Conservation (phyloP, 2,329 filamentous ascomycete species). For the Ceratocystiopsis brevicomis region DNA sequence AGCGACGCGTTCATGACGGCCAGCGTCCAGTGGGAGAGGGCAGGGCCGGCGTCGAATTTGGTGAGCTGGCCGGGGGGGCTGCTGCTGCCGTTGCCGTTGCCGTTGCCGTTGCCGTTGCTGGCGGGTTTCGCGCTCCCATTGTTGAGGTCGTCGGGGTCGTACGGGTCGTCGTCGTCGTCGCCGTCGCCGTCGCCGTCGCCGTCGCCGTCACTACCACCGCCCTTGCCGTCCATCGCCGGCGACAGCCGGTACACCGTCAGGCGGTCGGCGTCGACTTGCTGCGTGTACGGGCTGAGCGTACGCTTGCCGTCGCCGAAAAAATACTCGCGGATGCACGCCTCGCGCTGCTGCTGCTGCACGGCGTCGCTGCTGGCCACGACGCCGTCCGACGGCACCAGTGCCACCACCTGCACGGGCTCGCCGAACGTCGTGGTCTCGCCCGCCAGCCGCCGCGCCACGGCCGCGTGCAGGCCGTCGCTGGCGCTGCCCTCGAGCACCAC, state of each 20-base stretch:
- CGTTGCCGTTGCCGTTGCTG: slow-evolving; percentile 3
- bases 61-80: slow-evolving; percentile 24
- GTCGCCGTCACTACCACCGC: slow-evolving; percentile 1
- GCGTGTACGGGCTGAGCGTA: slow-evolving; percentile 70
- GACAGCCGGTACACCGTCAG: slow-evolving; percentile 54
- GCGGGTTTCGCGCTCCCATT: not conserved
- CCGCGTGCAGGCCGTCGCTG: slow-evolving; percentile 44
- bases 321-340: slow-evolving; percentile 71
- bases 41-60: slow-evolving; percentile 42
- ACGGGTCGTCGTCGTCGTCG: not conserved
- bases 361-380: slow-evolving; percentile 56
- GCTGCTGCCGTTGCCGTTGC: too few species aligned
- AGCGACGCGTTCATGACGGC: slow-evolving; percentile 64
- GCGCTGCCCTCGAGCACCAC: slow-evolving; percentile 53
- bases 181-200: not conserved
- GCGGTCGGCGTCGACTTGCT: slow-evolving; percentile 60
- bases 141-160: not conserved
- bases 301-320: slow-evolving; percentile 73
- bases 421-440: slow-evolving; percentile 34
- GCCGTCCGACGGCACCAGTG: slow-evolving; percentile 69
- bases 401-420: slow-evolving; percentile 56
- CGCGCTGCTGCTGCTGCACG: slow-evolving; percentile 55
- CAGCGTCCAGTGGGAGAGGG: slow-evolving; percentile 64
- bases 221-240: not conserved
- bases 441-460: slow-evolving; percentile 52